phyloP scores from a whole-genome alignment of 148 eudicot genomes.

The Cornus suecica region DNA sequence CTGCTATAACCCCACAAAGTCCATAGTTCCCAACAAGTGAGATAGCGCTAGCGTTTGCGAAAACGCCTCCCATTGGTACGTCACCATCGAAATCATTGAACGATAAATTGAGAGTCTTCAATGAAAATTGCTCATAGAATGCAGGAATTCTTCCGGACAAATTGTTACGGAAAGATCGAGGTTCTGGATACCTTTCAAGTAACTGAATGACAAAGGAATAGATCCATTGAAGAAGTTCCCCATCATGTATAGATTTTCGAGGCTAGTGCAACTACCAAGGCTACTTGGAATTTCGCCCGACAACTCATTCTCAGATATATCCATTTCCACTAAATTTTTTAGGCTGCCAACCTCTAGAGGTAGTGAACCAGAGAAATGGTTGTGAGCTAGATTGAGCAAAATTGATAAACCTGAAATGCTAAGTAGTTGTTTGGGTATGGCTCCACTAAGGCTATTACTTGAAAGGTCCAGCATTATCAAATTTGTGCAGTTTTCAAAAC shows the following conservation, averaged over 20 bases:
- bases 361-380: conserved; percentile 3
- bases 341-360: conserved; percentile 7
- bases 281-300: conserved; percentile 6
- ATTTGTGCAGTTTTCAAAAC: background rate
- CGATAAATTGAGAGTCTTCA: conserved; percentile 4
- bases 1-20: conserved; percentile 13
- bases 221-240: conserved; percentile 4
- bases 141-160: conserved; percentile 7
- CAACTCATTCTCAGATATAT: conserved; percentile 13
- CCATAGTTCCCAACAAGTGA: conserved; percentile 5
- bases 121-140: background rate
- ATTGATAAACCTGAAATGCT: background rate
- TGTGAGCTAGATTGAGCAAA: background rate
- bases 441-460: conserved; percentile 11
- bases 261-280: background rate
- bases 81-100: conserved; percentile 15
- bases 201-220: background rate
- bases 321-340: background rate
- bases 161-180: conserved; percentile 20
- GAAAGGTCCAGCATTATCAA: conserved; percentile 4
- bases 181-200: background rate
- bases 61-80: conserved; percentile 12
- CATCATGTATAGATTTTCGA: background rate
- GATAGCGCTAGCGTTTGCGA: conserved; percentile 9
- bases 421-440: conserved; percentile 9